A percentile compares a stretch with the other conserved stretches of the same genome.
Conservation (phyloP, 2,329 filamentous ascomycete genomes). For the Elsinoe necatrix region DNA sequence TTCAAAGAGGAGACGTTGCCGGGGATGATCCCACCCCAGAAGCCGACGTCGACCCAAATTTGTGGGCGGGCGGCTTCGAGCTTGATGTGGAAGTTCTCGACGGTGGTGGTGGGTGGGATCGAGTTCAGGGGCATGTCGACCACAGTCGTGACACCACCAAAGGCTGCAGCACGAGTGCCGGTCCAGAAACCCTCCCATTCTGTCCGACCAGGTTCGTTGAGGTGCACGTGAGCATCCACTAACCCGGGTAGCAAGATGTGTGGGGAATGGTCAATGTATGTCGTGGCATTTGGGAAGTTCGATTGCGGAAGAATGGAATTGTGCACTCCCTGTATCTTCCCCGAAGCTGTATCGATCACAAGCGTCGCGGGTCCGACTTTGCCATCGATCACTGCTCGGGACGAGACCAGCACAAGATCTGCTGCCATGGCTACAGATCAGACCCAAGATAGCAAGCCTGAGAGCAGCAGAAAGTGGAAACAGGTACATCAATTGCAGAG, state of each 20-base stretch:
- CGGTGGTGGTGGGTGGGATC: constrained; percentile 89
- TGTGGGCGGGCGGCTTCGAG: constrained; percentile 72
- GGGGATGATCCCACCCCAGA: constrained; percentile 90
- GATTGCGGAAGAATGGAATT: constrained; percentile 64
- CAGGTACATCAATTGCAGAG: background rate
- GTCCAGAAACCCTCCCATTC: constrained; percentile 99
- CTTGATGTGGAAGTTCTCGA: constrained; percentile 75
- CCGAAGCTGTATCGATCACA: constrained; percentile 64
- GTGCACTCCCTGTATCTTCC: constrained; percentile 74
- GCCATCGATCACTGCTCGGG: constrained; percentile 70
- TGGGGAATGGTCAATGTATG: constrained; percentile 78
- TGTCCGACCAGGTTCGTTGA: constrained; percentile 92
- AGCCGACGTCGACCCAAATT: constrained; percentile 98
- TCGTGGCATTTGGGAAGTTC: constrained; percentile 62
- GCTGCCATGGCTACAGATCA: background rate
- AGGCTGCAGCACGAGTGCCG: constrained; percentile 85
- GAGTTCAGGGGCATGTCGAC: constrained; percentile 97
- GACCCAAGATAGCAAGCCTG: background rate
- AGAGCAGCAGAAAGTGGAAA: background rate
- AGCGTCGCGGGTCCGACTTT: constrained; percentile 75
- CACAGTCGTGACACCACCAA: constrained; percentile 92
- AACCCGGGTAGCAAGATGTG: constrained; percentile 79
- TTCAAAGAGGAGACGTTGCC: constrained; percentile 76
- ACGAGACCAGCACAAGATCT: constrained; percentile 63
- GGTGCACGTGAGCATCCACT: constrained; percentile 93